Base-by-base conservation (phyloP, 192 early-diverging fungal genomes). In the Backusella sp. region DNA sequence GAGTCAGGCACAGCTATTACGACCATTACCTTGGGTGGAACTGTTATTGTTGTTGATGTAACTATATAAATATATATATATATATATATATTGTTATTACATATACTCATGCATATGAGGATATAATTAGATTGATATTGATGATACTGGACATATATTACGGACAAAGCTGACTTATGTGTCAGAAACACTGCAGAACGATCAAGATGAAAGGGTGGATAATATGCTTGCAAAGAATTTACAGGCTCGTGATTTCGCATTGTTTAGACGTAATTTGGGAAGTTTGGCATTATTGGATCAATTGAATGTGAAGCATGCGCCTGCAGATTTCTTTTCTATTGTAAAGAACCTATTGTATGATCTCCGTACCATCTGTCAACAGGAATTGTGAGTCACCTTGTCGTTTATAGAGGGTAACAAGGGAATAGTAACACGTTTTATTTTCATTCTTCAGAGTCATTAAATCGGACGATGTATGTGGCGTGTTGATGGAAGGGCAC, bases 31-130 rank as follows among this genome's bases (percentile, higher is more conserved):
- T 21, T 77, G 11, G 80, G 76, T 56, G 80, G 80, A 11, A 81
- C 72, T 26, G 76, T 76, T 12, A 81, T 81, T 75, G 80, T 81
- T 2, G 69, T 81, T 35, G 80, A 81, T 72, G 80, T 81, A 77
- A 67, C 73, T 37, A 26, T 39, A 1, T 35, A 15, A 14, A 14
- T 15, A 26, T 15, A 26, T 21, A 26, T 6, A 26, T 15, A 26
- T 21, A 26, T 6, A 23, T 44, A 46, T 34, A 15, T 23, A 37
- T 28, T 12, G 8, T 26, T 15, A n/a, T 19, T 70, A 21, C 17
- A 19, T 37, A 66, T 59, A 8, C 4, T 46, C 15, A 39, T n/a
- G 0, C 7, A 44, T 32, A 28, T 66, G 19, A 6, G 14, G 15
- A 32, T 14, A 71, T 41, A 36, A 37, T 28, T 56, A 81, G 80